Percentiles rank a stretch among this genome's conserved stretches.
These are phyloP conservation scores for Pestalotiopsis sp. DNA, from an alignment of 2,329 filamentous ascomycete species.

Conservation along the genomic window DNA sequence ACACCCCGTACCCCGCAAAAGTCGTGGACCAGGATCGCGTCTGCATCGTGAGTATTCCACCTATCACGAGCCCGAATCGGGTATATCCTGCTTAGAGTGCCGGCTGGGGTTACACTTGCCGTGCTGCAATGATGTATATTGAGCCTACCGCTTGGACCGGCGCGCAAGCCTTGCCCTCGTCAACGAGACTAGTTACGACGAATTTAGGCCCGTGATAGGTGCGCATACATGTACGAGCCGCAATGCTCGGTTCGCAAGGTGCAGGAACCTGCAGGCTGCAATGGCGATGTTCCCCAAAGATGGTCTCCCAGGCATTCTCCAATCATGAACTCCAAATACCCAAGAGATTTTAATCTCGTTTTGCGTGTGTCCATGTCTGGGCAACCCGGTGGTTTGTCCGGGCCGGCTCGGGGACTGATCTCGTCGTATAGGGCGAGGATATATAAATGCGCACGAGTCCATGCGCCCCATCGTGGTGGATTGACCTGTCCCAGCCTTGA, in stretches of 20 bases:
- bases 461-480: not conserved
- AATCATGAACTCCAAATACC: not conserved
- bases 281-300: not conserved
- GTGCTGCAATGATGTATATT: not conserved
- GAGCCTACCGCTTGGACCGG: slow-evolving; percentile 1
- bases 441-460: not conserved
- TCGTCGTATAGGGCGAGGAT: not conserved
- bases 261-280: not conserved
- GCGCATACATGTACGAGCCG: slow-evolving; percentile 9
- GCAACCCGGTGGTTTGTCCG: not conserved
- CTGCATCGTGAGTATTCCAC: not conserved
- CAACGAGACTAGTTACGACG: too few species aligned
- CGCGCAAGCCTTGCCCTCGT: not conserved
- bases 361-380: not conserved
- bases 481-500: not conserved
- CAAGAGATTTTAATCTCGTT: not conserved
- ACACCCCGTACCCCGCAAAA: not conserved
- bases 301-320: not conserved
- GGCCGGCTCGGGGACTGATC: not conserved
- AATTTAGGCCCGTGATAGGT: too few species aligned
- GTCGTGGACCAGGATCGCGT: not conserved
- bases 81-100: not conserved
- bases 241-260: slow-evolving; percentile 5
- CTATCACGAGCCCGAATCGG: not conserved
- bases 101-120: not conserved